Evolutionary conservation across 2,329 filamentous ascomycete species (phyloP), one percentile per base, ranked within the genome.

Genomic region (Cytospora mali): DNA sequence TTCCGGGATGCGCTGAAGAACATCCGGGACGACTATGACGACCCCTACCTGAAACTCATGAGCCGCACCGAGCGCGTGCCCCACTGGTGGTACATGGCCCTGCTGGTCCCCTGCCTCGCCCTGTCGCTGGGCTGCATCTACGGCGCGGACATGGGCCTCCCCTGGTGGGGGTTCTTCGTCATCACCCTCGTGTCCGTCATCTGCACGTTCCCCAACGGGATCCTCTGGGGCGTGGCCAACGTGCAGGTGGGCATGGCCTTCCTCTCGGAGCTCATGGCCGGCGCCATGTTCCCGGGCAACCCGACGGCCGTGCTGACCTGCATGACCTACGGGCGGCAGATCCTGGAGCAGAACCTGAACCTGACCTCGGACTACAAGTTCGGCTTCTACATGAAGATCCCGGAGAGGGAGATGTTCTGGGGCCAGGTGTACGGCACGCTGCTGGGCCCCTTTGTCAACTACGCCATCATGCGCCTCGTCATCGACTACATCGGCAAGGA

Each of bases 381-480:
- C 33, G 74, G 73, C 5, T 75, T 74, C 65, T 75, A 75, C 67
- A 75, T 76, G 73, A 75, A 75, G 62, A 73, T 75, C 25, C 74
- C 74, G 9, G 72, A 75, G 63, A 68, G 61, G 39, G 71, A 74
- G 62, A 75, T 76, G 72, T 75, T 75, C 53, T 69, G 69, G 56
- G 72, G 66, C 4, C 74, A 75, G 73, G 61, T 75, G 0, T 74
- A 71, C 51, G 73, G 73, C n/a, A 75, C 74, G 1, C 52, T 73
- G 16, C 66, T 74, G 0, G 71, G 71, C 3, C 71, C 71, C 2
- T 73, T 74, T 53, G 63, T 74, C 55, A 72, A 73, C 62, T 71
- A 72, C 46, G 72, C 68, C 23, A 60, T 72, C 54, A 73, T 73
- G 72, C 70, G 71, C n/a, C 57, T 69, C 4, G 57, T 71, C 16